These are phyloP conservation scores for Eucalyptus marginata DNA, from an alignment of 345 rosid species.

Conservation along the genomic window DNA sequence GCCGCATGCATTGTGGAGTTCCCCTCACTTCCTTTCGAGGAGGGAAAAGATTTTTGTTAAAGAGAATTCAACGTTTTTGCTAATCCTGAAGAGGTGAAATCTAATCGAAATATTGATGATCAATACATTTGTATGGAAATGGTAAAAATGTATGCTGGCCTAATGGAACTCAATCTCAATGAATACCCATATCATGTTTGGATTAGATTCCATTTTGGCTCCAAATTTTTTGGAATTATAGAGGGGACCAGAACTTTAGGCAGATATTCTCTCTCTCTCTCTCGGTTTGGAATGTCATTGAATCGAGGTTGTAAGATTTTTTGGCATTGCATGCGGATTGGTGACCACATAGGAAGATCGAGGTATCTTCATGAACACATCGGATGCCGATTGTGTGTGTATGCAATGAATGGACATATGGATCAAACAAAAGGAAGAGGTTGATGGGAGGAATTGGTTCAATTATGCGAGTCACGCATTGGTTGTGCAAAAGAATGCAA, in stretches of 20 bases:
- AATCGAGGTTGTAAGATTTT: neutral
- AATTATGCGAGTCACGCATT: slow-evolving; percentile 21
- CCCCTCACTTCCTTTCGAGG: neutral
- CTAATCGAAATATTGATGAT: neutral
- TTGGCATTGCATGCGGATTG: slow-evolving; percentile 11
- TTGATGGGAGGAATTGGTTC: neutral
- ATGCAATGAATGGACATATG: neutral
- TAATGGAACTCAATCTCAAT: neutral
- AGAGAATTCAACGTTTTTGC: neutral
- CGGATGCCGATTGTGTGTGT: slow-evolving; percentile 25
- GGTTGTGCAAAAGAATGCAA: slow-evolving; percentile 8
- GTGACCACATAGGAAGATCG: neutral
- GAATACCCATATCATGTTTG: neutral
- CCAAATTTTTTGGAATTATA: neutral
- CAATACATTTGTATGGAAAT: neutral
- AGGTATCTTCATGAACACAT: neutral
- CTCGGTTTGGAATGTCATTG: neutral
- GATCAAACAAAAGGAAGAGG: neutral
- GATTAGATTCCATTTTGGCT: neutral
- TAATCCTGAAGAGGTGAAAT: neutral
- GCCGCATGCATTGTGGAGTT: neutral
- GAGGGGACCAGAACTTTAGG: neutral
- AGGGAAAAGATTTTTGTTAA: neutral
- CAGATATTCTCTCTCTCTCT: neutral
- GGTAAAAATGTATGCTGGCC: neutral